Conservation (phyloP, 139 green algal genomes). For the Tetraselmis striata region DNA sequence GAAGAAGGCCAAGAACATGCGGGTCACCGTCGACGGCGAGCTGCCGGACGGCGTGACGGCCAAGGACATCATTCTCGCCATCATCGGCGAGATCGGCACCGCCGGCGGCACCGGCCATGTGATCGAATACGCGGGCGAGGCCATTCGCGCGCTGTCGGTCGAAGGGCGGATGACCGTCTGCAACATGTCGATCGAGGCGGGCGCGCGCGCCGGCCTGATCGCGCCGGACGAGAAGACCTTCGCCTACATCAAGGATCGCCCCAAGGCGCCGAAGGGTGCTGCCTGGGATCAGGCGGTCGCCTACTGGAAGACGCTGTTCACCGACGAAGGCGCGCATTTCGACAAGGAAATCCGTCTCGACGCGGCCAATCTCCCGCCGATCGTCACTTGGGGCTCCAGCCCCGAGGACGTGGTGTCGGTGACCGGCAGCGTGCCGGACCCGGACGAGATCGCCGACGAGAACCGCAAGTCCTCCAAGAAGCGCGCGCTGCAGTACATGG, state of each 20-base stretch:
- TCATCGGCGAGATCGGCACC: constrained; percentile 33
- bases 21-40: constrained; percentile 25
- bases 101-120: too few relatives aligned
- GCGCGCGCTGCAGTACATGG: constrained; percentile 37
- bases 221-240: constrained; percentile 39
- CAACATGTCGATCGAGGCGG: constrained; percentile 47
- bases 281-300: constrained; percentile 24
- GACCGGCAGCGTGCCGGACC: constrained; percentile 28
- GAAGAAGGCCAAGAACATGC: constrained; percentile 29
- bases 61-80: constrained; percentile 32
- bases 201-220: constrained; percentile 35
- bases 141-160: constrained; percentile 31
- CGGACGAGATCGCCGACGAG: constrained; percentile 5
- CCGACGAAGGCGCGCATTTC: constrained; percentile 23
- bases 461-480: constrained; percentile 21
- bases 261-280: constrained; percentile 27
- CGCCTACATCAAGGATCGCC: constrained; percentile 34
- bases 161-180: constrained; percentile 40
- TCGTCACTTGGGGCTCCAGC: constrained; percentile 16
- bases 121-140: constrained; percentile 33
- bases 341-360: constrained; percentile 32
- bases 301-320: constrained; percentile 22
- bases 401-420: constrained; percentile 11
- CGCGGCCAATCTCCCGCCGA: constrained; percentile 25
- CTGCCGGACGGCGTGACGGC: constrained; percentile 17